Conservation (phyloP, 2,329 filamentous ascomycete genomes). For the Cercospora nicotianae region DNA sequence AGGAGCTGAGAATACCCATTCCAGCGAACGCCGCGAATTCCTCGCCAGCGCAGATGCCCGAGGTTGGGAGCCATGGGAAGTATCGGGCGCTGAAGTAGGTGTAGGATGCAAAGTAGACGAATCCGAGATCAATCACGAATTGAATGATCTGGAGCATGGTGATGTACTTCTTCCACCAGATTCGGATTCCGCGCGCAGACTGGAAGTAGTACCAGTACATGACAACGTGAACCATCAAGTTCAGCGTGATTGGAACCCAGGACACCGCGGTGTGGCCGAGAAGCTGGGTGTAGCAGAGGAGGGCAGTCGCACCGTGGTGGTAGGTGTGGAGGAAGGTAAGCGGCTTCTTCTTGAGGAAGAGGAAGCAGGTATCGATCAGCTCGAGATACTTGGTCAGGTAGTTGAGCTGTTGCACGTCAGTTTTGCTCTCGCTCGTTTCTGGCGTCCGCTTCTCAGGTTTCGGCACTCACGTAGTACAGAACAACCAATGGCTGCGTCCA, state of each 20-base stretch:
- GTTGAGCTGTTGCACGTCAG: slow-evolving; percentile 66
- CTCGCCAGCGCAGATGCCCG: slow-evolving; percentile 86
- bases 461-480: slow-evolving; percentile 83
- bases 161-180: slow-evolving; percentile 99
- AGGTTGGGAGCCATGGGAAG: slow-evolving; percentile 80
- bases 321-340: slow-evolving; percentile 99
- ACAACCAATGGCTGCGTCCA: slow-evolving; percentile 94
- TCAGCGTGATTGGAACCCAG: slow-evolving; percentile 91
- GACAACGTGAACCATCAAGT: slow-evolving; percentile 91
- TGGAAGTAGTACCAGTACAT: slow-evolving; percentile 99
- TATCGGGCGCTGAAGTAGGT: slow-evolving; percentile 95
- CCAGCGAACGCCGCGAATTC: slow-evolving; percentile 94
- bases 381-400: slow-evolving; percentile 98
- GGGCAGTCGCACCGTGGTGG: slow-evolving; percentile 93
- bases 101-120: slow-evolving; percentile 99
- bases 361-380: slow-evolving; percentile 90
- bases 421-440: neutral
- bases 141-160: slow-evolving; percentile 96
- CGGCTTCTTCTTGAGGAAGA: slow-evolving; percentile 99
- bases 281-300: slow-evolving; percentile 97
- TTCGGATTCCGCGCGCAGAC: slow-evolving; percentile 87
- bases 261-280: slow-evolving; percentile 90
- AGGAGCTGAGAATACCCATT: slow-evolving; percentile 88
- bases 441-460: neutral
- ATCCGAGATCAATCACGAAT: slow-evolving; percentile 95